phyloP scores from a whole-genome alignment of 495 filamentous ascomycete genomes.

The Aspergillus coremiiformis region DNA sequence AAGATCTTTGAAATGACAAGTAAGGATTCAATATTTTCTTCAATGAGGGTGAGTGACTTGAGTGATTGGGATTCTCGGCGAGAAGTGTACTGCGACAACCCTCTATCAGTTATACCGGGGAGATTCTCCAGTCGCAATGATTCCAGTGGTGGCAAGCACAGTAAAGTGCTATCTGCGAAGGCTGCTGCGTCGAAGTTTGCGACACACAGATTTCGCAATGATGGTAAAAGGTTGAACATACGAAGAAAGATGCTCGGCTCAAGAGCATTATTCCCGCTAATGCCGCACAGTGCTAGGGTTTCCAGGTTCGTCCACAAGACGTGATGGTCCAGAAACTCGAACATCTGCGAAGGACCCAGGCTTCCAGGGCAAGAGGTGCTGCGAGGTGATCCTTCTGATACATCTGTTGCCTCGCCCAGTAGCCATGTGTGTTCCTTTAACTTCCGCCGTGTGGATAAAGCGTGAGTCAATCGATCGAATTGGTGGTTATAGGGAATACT shows the following conservation, averaged over 20 bases:
- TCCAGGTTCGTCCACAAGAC: conserved; percentile 62
- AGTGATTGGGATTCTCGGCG: conserved; percentile 49
- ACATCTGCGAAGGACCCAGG: conserved; percentile 53
- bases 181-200: conserved; percentile 63
- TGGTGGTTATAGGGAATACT: conserved; percentile 63
- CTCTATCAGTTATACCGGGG: conserved; percentile 66
- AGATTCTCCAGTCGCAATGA: conserved; percentile 71
- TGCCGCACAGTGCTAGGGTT: conserved; percentile 67
- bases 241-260: conserved; percentile 62
- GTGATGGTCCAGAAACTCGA: conserved; percentile 64
- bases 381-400: conserved; percentile 38
- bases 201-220: conserved; percentile 64
- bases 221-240: conserved; percentile 58
- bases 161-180: conserved; percentile 64
- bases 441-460: conserved; percentile 65
- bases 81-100: conserved; percentile 66
- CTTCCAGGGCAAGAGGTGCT: conserved; percentile 45
- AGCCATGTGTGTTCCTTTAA: conserved; percentile 79
- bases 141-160: conserved; percentile 62
- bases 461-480: conserved; percentile 69
- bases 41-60: conserved; percentile 54
- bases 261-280: conserved; percentile 49
- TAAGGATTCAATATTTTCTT: conserved; percentile 58
- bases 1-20: conserved; percentile 70
- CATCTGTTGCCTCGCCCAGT: conserved; percentile 44